Percentiles rank a stretch among this genome's conserved stretches.
These are phyloP conservation scores for Chalciporus pseudorubinellus DNA, from an alignment of 768 basidiomycete genomes.

Conservation along the genomic window DNA sequence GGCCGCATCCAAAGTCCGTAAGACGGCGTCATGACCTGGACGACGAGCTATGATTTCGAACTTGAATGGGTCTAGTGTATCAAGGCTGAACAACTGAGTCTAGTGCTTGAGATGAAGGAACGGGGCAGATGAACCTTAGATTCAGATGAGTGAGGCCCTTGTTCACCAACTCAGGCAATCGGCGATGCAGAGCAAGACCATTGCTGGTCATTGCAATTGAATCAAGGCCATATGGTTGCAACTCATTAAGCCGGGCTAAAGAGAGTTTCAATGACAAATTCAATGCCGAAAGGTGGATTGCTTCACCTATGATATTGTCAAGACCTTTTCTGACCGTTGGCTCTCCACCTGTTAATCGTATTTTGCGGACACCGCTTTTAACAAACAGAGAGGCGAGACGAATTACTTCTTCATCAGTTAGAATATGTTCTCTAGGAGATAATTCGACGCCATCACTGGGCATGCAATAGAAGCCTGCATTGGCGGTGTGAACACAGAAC, in stretches of 20 bases:
- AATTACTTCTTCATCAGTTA: slow-evolving; percentile 74
- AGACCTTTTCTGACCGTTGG: slow-evolving; percentile 81
- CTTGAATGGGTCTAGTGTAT: slow-evolving; percentile 82
- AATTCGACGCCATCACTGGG: slow-evolving; percentile 76
- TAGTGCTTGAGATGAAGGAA: slow-evolving; percentile 1
- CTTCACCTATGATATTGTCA: slow-evolving; percentile 61
- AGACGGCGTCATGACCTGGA: slow-evolving; percentile 70
- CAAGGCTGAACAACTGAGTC: slow-evolving; percentile 50
- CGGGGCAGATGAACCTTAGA: slow-evolving; percentile 45
- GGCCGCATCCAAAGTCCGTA: slow-evolving; percentile 66
- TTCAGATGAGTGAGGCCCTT: slow-evolving; percentile 79
- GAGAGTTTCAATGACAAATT: slow-evolving; percentile 3
- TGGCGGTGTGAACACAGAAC: not conserved
- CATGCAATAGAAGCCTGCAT: slow-evolving; percentile 88
- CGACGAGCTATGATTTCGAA: slow-evolving; percentile 87
- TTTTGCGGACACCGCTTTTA: slow-evolving; percentile 79
- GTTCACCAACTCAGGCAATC: slow-evolving; percentile 61
- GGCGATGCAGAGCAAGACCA: slow-evolving; percentile 72
- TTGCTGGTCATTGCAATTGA: slow-evolving; percentile 88
- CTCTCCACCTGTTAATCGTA: slow-evolving; percentile 85
- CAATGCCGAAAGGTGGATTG: slow-evolving; percentile 2
- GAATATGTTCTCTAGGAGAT: slow-evolving; percentile 63
- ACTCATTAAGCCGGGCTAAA: slow-evolving; percentile 56
- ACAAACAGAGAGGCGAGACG: slow-evolving; percentile 78
- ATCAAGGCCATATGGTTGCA: slow-evolving; percentile 59